These are phyloP conservation scores for Porcisia hertigi DNA, from an alignment of 208 protist species.

Conservation along the genomic window DNA sequence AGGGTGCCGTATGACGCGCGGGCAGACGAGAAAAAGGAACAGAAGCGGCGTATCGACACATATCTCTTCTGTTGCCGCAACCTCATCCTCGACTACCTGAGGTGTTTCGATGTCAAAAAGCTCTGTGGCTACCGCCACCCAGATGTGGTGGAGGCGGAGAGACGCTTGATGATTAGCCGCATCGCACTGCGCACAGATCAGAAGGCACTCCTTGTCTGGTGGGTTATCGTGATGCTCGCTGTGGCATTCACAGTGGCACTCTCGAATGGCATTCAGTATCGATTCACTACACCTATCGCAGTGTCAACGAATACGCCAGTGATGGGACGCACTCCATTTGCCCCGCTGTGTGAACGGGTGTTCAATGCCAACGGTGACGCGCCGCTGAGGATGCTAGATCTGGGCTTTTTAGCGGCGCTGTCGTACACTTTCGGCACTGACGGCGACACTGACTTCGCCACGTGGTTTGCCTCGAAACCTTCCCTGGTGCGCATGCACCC, in stretches of 20 bases:
- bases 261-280: conserved; percentile 65
- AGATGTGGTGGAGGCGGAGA: conserved; percentile 62
- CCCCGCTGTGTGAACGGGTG: conserved; percentile 42
- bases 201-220: conserved; percentile 80
- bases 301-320: conserved; percentile 17
- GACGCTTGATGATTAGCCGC: conserved; percentile 46
- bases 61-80: conserved; percentile 85
- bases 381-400: conserved; percentile 57
- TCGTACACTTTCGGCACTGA: conserved; percentile 67
- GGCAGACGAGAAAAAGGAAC: conserved; percentile 35
- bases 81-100: conserved; percentile 63
- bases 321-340: conserved; percentile 10
- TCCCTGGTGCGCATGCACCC: conserved; percentile 69
- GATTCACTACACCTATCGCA: conserved; percentile 50
- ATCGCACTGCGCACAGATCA: conserved; percentile 80
- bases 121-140: conserved; percentile 81
- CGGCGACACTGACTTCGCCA: conserved; percentile 75
- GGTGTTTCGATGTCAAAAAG: conserved; percentile 68
- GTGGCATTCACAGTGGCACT: conserved; percentile 72
- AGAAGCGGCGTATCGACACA: conserved; percentile 47
- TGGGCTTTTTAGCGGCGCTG: conserved; percentile 74
- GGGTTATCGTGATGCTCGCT: conserved; percentile 77
- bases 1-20: conserved; percentile 33
- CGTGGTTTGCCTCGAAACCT: conserved; percentile 69
- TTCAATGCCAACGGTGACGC: conserved; percentile 66